Evolutionary conservation across 768 basidiomycete species (phyloP).

Genomic region (Kwoniella heveanensis): DNA sequence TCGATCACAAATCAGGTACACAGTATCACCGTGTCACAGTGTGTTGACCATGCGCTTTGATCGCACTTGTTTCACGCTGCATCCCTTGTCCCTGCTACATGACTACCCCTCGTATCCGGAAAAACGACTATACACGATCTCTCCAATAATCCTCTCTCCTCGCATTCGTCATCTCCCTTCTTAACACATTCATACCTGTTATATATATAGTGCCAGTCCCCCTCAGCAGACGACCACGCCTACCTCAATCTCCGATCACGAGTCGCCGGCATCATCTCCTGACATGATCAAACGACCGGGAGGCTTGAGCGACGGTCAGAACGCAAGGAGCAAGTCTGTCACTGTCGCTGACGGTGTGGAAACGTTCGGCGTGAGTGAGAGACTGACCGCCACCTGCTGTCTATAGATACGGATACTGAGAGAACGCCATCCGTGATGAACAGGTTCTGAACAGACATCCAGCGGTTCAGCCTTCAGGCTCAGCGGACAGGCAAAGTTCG

Average conservation of each 20-base stretch:
- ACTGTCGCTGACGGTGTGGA: conserved; percentile 73
- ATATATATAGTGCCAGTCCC: conserved; percentile 2
- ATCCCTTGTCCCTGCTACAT: conserved; percentile 7
- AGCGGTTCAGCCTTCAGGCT: conserved; percentile 13
- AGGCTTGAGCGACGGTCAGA: conserved; percentile 55
- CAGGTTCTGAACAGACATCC: conserved; percentile 79
- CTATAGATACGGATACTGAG: conserved; percentile 59
- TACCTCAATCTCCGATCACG: conserved; percentile 30
- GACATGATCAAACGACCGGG: conserved; percentile 32
- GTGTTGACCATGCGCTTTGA: conserved; percentile 10
- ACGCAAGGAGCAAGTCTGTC: conserved; percentile 79
- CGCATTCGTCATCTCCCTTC: too few relatives aligned
- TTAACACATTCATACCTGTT: neutral
- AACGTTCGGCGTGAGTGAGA: conserved; percentile 69
- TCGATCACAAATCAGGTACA: neutral
- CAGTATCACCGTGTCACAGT: neutral
- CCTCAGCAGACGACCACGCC: conserved; percentile 32
- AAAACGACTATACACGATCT: too few relatives aligned
- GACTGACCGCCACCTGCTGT: conserved; percentile 20
- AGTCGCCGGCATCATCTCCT: conserved; percentile 22
- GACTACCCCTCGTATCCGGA: neutral
- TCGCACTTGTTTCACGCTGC: conserved; percentile 6
- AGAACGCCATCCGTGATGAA: too few relatives aligned
- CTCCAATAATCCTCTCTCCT: neutral
- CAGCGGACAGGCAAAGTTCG: conserved; percentile 20